phyloP scores from a whole-genome alignment of 2,329 filamentous ascomycete species.

The Fusarium bactridioides region DNA sequence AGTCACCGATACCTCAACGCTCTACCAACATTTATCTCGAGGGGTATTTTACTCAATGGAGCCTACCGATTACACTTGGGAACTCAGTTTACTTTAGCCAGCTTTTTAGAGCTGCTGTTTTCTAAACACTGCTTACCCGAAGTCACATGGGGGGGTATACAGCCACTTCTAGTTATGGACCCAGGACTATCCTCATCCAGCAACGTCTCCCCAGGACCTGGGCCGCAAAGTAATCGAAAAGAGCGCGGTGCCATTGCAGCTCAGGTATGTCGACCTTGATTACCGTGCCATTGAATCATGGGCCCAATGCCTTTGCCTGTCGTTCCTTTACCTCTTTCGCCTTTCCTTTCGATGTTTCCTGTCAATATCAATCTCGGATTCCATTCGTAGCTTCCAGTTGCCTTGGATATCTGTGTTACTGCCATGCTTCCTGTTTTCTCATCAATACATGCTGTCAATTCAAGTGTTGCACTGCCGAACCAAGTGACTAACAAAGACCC shows the following conservation, averaged over 20 bases:
- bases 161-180: slow-evolving; percentile 38
- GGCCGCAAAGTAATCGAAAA: slow-evolving; percentile 46
- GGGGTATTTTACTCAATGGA: slow-evolving; percentile 36
- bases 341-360: not conserved
- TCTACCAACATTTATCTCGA: slow-evolving; percentile 9
- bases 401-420: not conserved
- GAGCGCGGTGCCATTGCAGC: slow-evolving; percentile 52
- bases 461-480: not conserved
- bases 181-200: slow-evolving; percentile 37
- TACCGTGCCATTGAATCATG: not conserved
- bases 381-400: not conserved
- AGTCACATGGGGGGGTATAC: slow-evolving; percentile 35
- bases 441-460: too few relatives aligned
- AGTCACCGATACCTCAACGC: slow-evolving; percentile 18
- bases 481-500: slow-evolving; percentile 12
- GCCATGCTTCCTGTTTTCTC: not conserved
- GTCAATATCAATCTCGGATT: not conserved
- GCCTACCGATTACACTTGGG: slow-evolving; percentile 13
- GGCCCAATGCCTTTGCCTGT: not conserved
- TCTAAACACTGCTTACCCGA: not conserved
- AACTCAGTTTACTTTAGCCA: slow-evolving; percentile 26
- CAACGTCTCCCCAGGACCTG: slow-evolving; percentile 47
- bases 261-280: slow-evolving; percentile 42
- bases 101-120: slow-evolving; percentile 40
- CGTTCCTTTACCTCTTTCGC: not conserved